These are phyloP conservation scores for Epichloe sylvatica DNA, from an alignment of 2,329 filamentous ascomycete genomes.

Conservation along the genomic window DNA sequence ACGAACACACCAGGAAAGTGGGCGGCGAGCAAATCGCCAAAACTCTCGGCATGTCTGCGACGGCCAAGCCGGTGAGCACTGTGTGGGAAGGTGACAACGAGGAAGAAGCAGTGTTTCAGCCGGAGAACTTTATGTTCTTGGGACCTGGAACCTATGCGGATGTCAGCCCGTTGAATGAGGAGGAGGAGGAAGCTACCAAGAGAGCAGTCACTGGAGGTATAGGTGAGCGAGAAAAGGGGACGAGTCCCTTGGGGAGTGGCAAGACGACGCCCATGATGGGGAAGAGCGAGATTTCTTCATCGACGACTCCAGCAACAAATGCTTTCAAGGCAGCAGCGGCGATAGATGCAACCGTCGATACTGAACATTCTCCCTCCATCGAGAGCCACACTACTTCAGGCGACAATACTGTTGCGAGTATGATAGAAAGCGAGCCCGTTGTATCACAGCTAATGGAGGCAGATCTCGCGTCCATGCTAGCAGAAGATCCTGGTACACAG, in stretches of 20 bases:
- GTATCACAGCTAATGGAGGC: not conserved
- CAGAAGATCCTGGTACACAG: slow-evolving; percentile 3
- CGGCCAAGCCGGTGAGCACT: slow-evolving; percentile 18
- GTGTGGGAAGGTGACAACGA: slow-evolving; percentile 21
- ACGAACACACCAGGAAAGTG: not conserved
- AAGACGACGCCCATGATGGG: slow-evolving; percentile 16
- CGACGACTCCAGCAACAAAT: not conserved
- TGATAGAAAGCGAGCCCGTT: slow-evolving; percentile 6
- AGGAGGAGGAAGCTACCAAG: slow-evolving; percentile 19
- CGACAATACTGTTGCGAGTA: not conserved
- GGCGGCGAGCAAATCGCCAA: slow-evolving; percentile 4
- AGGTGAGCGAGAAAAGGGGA: slow-evolving; percentile 9
- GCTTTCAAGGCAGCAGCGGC: not conserved
- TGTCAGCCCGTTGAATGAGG: slow-evolving; percentile 28
- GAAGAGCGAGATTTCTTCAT: slow-evolving; percentile 7
- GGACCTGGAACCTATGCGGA: slow-evolving; percentile 33
- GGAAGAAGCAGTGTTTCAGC: slow-evolving; percentile 31
- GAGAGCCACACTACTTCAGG: not conserved
- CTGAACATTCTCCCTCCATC: not conserved
- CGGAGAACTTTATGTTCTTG: slow-evolving; percentile 39
- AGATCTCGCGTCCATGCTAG: not conserved
- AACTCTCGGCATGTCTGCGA: slow-evolving; percentile 19
- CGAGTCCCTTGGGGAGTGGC: slow-evolving; percentile 17
- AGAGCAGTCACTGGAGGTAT: slow-evolving; percentile 11
- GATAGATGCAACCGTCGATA: not conserved